phyloP scores from a whole-genome alignment of 2,329 filamentous ascomycete genomes.

The Ophiostoma sp. region DNA sequence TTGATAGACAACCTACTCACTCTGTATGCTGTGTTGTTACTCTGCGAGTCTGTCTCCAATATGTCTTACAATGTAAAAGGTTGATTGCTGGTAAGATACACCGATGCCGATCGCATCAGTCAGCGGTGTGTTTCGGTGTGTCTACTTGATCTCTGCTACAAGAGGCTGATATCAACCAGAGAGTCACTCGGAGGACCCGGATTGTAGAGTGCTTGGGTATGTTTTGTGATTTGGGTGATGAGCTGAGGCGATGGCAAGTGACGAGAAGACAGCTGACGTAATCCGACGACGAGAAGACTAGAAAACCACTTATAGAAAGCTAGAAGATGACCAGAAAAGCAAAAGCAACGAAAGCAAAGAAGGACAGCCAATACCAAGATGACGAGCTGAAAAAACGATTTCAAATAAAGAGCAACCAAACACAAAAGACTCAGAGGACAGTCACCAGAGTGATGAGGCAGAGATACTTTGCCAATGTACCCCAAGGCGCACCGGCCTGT shows the following conservation, averaged over 20 bases:
- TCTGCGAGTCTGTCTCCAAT: not conserved
- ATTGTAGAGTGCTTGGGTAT: not conserved
- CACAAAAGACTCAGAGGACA: not conserved
- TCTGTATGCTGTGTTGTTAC: not conserved
- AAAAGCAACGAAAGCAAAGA: not conserved
- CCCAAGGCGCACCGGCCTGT: not conserved
- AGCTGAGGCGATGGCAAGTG: not conserved
- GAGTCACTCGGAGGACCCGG: not conserved
- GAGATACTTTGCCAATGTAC: conserved; percentile 7
- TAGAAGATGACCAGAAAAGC: too few relatives aligned
- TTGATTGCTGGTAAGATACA: not conserved
- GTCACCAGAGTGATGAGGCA: not conserved
- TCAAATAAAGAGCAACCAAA: not conserved
- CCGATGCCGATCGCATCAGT: conserved; percentile 9
- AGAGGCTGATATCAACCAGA: not conserved
- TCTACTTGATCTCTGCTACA: not conserved
- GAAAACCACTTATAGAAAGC: too few relatives aligned
- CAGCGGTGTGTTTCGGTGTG: conserved; percentile 9
- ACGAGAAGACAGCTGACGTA: not conserved
- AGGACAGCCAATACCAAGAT: not conserved
- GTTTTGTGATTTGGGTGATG: not conserved
- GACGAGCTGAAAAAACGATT: not conserved
- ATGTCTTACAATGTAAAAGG: not conserved
- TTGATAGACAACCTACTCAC: not conserved
- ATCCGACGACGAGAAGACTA: not conserved